These are phyloP conservation scores for Escovopsis sp. DNA, from an alignment of 2,329 filamentous ascomycete species.

Conservation along the genomic window DNA sequence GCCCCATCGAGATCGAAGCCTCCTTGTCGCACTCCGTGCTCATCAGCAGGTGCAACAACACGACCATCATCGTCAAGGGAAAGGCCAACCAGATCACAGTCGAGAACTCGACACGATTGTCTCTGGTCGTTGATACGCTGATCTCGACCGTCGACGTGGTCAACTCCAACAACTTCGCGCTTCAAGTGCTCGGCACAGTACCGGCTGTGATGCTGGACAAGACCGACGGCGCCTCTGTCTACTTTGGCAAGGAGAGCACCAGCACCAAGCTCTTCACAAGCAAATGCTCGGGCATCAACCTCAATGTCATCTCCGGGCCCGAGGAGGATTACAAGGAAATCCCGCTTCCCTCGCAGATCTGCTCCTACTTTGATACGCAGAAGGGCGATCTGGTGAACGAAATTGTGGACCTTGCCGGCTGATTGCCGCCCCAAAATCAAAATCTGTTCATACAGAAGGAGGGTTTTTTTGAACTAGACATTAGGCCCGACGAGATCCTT, in stretches of 20 bases:
- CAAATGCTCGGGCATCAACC: slow-evolving; percentile 76
- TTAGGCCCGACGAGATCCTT: neutral
- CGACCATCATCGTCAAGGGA: slow-evolving; percentile 74
- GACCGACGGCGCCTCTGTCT: slow-evolving; percentile 78
- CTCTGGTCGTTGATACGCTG: slow-evolving; percentile 75
- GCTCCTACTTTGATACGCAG: slow-evolving; percentile 53
- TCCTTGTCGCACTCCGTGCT: slow-evolving; percentile 77
- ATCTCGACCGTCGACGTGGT: slow-evolving; percentile 89
- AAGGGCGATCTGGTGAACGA: slow-evolving; percentile 72
- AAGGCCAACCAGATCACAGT: slow-evolving; percentile 96
- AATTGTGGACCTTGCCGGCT: slow-evolving; percentile 91
- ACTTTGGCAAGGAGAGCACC: slow-evolving; percentile 67
- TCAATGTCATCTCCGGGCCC: slow-evolving; percentile 59
- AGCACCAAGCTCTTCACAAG: slow-evolving; percentile 74
- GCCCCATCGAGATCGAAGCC: slow-evolving; percentile 69
- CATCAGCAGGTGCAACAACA: slow-evolving; percentile 83
- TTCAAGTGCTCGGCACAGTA: slow-evolving; percentile 77
- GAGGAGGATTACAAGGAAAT: slow-evolving; percentile 79
- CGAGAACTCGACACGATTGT: slow-evolving; percentile 75
- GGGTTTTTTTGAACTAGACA: neutral
- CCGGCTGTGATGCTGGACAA: slow-evolving; percentile 87
- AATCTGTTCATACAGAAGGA: neutral
- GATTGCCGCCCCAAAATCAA: slow-evolving; percentile 9
- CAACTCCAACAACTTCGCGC: slow-evolving; percentile 84
- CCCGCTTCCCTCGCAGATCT: slow-evolving; percentile 79